Conservation (phyloP, 2,329 filamentous ascomycete genomes). For the Aspergillus persii region DNA sequence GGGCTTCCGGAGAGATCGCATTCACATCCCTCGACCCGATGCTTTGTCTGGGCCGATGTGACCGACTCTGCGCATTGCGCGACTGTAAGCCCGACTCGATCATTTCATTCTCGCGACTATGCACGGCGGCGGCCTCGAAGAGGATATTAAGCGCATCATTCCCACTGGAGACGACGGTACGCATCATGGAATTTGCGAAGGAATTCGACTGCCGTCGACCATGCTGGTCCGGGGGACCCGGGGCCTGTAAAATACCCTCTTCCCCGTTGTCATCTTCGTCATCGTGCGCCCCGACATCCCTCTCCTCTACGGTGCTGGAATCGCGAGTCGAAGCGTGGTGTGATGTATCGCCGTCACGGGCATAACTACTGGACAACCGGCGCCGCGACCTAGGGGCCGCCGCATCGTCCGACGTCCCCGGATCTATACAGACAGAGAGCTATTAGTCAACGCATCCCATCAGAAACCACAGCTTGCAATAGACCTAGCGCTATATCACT, state of each 20-base stretch:
- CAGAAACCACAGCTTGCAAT: neutral
- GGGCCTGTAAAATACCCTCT: constrained; percentile 2
- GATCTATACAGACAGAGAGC: neutral
- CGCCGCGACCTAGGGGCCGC: constrained; percentile 2
- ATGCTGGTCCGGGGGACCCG: constrained; percentile 6
- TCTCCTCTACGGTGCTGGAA: neutral
- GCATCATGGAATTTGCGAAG: constrained; percentile 40
- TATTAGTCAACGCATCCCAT: neutral
- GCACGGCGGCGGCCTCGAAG: constrained; percentile 49
- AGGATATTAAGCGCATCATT: constrained; percentile 55
- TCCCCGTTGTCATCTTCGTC: neutral
- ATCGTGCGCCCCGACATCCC: neutral
- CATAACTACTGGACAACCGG: constrained; percentile 6
- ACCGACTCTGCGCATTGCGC: constrained; percentile 20
- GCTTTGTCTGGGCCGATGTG: constrained; percentile 7
- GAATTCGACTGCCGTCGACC: constrained; percentile 28
- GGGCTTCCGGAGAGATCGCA: constrained; percentile 18
- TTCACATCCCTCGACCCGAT: constrained; percentile 13
- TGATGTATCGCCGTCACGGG: constrained; percentile 3
- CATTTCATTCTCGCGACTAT: constrained; percentile 38
- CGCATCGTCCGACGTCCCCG: constrained; percentile 13
- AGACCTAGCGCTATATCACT: neutral
- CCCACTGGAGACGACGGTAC: constrained; percentile 51
- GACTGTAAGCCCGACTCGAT: constrained; percentile 26
- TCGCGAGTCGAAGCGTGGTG: constrained; percentile 1